Conservation (phyloP, 805 yeast genomes). For the Soucietia sequanensis region DNA sequence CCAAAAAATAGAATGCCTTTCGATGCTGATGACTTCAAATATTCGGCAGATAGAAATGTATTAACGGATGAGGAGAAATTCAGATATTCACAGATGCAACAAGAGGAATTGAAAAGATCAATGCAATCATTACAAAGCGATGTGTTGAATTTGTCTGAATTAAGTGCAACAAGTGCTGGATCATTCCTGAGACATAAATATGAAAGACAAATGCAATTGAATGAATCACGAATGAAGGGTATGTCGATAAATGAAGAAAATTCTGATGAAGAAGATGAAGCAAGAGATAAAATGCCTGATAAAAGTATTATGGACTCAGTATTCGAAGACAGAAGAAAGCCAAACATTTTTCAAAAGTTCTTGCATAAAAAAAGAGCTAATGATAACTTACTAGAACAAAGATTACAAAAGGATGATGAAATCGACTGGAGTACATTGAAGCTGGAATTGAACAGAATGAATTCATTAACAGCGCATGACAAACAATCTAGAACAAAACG, state of each 20-base stretch:
- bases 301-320: slow-evolving; percentile 31
- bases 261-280: slow-evolving; percentile 5
- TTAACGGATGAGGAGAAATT: slow-evolving; percentile 27
- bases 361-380: slow-evolving; percentile 32
- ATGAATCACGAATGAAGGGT: slow-evolving; percentile 19
- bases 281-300: slow-evolving; percentile 5
- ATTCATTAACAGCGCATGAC: slow-evolving; percentile 65
- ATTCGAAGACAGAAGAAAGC: slow-evolving; percentile 42
- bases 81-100: slow-evolving; percentile 29
- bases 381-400: slow-evolving; percentile 32
- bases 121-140: slow-evolving; percentile 44
- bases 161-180: slow-evolving; percentile 89
- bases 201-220: slow-evolving; percentile 33
- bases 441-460: slow-evolving; percentile 69
- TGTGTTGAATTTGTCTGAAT: slow-evolving; percentile 56
- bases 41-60: slow-evolving; percentile 20
- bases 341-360: slow-evolving; percentile 46
- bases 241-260: slow-evolving; percentile 14
- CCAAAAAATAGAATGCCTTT: slow-evolving; percentile 20
- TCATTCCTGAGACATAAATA: slow-evolving; percentile 73
- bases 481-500: slow-evolving; percentile 68
- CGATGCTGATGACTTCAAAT: slow-evolving; percentile 37
- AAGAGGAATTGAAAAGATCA: slow-evolving; percentile 38
- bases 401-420: slow-evolving; percentile 28
- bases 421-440: slow-evolving; percentile 40